Conservation (phyloP, 2,329 filamentous ascomycete genomes). For the Lomentospora prolificans region DNA sequence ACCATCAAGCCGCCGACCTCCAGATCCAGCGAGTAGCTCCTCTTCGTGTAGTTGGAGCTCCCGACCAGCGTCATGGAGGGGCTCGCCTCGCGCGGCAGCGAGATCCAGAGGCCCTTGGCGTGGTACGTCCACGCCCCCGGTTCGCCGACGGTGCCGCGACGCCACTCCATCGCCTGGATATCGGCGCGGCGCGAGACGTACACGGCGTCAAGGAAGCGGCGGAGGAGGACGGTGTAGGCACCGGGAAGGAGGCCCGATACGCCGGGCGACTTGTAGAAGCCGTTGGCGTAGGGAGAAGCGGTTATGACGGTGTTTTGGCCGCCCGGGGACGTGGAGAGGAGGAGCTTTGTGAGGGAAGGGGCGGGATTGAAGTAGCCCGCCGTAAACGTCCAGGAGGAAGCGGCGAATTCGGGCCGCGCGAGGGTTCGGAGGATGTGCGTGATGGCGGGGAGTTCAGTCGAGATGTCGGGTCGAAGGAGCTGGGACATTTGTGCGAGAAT, state of each 20-base stretch:
- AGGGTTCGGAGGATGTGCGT: slow-evolving; percentile 64
- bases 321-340: slow-evolving; percentile 58
- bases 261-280: slow-evolving; percentile 82
- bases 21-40: slow-evolving; percentile 85
- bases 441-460: slow-evolving; percentile 80
- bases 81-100: slow-evolving; percentile 52
- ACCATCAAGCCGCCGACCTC: slow-evolving; percentile 83
- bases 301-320: slow-evolving; percentile 73
- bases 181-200: slow-evolving; percentile 36
- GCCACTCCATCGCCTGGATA: slow-evolving; percentile 80
- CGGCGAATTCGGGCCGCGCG: slow-evolving; percentile 49
- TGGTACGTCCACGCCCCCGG: slow-evolving; percentile 94
- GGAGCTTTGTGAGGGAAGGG: slow-evolving; percentile 66
- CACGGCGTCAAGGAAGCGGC: slow-evolving; percentile 62
- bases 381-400: slow-evolving; percentile 87
- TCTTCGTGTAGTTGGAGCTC: slow-evolving; percentile 90
- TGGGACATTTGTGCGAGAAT: slow-evolving; percentile 83
- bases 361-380: slow-evolving; percentile 98
- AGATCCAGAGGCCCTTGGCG: slow-evolving; percentile 91
- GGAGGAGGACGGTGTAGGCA: slow-evolving; percentile 82
- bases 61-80: slow-evolving; percentile 78
- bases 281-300: slow-evolving; percentile 86
- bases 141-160: slow-evolving; percentile 67
- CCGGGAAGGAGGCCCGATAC: slow-evolving; percentile 84
- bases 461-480: slow-evolving; percentile 66